phyloP scores from a whole-genome alignment of 148 eudicot genomes.

The Rhododendron simsii region DNA sequence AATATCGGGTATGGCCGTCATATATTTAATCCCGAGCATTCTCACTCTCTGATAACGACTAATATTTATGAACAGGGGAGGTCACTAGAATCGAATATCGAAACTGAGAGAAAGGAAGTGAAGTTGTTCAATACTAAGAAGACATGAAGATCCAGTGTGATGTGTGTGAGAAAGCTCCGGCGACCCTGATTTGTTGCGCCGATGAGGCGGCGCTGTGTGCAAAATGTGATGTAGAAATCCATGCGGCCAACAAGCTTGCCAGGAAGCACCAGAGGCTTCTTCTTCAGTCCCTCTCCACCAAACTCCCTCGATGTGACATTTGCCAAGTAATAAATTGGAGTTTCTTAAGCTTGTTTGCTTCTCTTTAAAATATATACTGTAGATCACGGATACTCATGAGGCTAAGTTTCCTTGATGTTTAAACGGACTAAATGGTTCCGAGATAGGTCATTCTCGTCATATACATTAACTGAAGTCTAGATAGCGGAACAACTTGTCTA shows the following conservation, averaged over 20 bases:
- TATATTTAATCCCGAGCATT: too few relatives aligned
- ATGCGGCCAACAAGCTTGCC: slow-evolving; percentile 97
- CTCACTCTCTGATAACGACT: too few relatives aligned
- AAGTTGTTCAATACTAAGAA: not conserved
- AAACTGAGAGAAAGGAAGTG: not conserved
- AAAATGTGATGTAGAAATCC: slow-evolving; percentile 80
- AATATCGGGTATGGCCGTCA: too few relatives aligned
- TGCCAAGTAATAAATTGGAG: slow-evolving; percentile 57
- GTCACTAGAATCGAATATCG: not conserved
- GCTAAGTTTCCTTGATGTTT: not conserved
- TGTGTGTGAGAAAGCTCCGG: slow-evolving; percentile 66
- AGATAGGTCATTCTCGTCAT: not conserved
- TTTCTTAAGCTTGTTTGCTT: not conserved
- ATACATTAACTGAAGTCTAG: not conserved
- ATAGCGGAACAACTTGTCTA: too few relatives aligned
- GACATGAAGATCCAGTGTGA: slow-evolving; percentile 64
- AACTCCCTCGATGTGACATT: slow-evolving; percentile 90
- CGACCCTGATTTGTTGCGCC: slow-evolving; percentile 92
- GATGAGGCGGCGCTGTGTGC: slow-evolving; percentile 95
- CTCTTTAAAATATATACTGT: not conserved
- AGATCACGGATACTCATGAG: not conserved
- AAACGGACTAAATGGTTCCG: too few relatives aligned
- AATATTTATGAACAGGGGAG: not conserved
- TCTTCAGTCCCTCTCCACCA: slow-evolving; percentile 61
- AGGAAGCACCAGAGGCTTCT: slow-evolving; percentile 93